phyloP scores from a whole-genome alignment of 2,329 filamentous ascomycete genomes.

The Stachybotrys chartarum region DNA sequence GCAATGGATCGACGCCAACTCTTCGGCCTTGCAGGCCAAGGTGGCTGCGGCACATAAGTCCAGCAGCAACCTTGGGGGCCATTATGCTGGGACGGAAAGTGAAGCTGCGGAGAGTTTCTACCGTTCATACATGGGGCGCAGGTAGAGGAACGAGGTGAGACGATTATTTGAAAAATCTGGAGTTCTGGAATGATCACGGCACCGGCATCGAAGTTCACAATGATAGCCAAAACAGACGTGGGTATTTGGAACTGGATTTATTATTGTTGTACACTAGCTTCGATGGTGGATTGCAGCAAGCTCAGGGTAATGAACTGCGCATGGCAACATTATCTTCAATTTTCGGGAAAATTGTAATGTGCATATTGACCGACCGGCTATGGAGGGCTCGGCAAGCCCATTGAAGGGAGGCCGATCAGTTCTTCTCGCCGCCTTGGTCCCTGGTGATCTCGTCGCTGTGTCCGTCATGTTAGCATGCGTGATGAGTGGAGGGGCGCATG shows the following conservation, averaged over 20 bases:
- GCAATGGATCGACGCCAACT: constrained; percentile 87
- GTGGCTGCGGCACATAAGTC: constrained; percentile 77
- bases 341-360: background rate
- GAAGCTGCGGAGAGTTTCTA: constrained; percentile 86
- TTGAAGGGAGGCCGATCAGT: constrained; percentile 30
- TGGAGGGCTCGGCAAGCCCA: background rate
- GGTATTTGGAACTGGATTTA: background rate
- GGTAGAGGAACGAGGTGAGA: constrained; percentile 30
- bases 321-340: background rate
- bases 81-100: constrained; percentile 53
- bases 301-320: background rate
- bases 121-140: constrained; percentile 73
- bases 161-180: background rate
- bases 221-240: background rate
- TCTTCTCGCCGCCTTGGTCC: constrained; percentile 61
- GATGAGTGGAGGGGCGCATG: background rate
- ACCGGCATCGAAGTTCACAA: background rate
- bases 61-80: constrained; percentile 52
- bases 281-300: constrained; percentile 12
- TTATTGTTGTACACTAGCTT: constrained; percentile 31
- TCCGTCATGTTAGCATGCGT: constrained; percentile 1
- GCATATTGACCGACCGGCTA: no score
- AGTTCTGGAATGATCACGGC: background rate
- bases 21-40: constrained; percentile 73
- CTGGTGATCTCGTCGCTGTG: constrained; percentile 70